phyloP scores from a whole-genome alignment of 2,329 filamentous ascomycete species.

The Colletotrichum paranaense region DNA sequence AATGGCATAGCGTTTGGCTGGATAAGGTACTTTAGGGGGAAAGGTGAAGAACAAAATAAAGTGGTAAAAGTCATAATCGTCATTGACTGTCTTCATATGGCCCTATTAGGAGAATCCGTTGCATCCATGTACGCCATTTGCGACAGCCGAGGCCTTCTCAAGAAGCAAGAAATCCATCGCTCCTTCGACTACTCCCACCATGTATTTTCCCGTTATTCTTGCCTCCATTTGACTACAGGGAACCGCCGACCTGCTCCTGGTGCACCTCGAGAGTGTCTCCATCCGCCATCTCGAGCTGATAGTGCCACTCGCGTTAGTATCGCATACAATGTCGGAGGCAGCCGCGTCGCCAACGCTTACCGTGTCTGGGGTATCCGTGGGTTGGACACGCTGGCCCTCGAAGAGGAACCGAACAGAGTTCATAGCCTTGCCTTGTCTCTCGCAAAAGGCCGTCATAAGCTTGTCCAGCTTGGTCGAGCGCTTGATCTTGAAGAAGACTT shows the following conservation, averaged over 20 bases:
- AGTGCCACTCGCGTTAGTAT: slow-evolving; percentile 37
- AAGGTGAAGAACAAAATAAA: neutral
- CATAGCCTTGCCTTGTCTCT: slow-evolving; percentile 89
- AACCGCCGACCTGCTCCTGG: slow-evolving; percentile 94
- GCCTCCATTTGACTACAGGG: slow-evolving; percentile 6
- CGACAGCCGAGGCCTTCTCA: slow-evolving; percentile 10
- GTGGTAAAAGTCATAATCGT: slow-evolving; percentile 33
- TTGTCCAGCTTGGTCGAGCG: slow-evolving; percentile 95
- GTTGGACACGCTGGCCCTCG: slow-evolving; percentile 92
- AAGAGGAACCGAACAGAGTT: slow-evolving; percentile 93
- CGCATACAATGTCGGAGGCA: neutral
- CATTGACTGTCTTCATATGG: slow-evolving; percentile 26
- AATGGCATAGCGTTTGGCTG: neutral
- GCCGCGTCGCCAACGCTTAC: slow-evolving; percentile 66
- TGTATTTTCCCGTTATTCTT: neutral
- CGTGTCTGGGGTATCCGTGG: slow-evolving; percentile 88
- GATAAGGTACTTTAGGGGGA: neutral
- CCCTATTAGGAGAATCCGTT: neutral
- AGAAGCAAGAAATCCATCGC: slow-evolving; percentile 17
- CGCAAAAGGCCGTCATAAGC: slow-evolving; percentile 98
- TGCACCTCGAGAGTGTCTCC: slow-evolving; percentile 97
- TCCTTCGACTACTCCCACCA: neutral
- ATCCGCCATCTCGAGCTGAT: slow-evolving; percentile 93
- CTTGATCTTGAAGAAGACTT: slow-evolving; percentile 99
- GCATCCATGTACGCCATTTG: slow-evolving; percentile 18